Evolutionary conservation across 805 yeast genomes (phyloP), one percentile per base, ranked within the genome.

Genomic region (Limtongia smithiae): DNA sequence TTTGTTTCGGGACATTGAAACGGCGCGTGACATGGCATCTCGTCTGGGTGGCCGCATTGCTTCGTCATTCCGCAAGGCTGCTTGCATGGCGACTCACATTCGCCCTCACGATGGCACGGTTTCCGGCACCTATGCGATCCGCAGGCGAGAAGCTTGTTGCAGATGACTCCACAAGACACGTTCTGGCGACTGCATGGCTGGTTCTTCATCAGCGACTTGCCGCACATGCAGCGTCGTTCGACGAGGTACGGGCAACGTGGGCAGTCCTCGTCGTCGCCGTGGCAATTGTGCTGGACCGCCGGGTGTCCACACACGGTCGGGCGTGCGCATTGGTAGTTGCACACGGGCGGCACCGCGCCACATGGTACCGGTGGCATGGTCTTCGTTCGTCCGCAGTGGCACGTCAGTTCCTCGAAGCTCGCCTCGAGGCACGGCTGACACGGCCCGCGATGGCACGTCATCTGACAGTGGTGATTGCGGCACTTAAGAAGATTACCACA

Each of bases 41-140:
- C 69, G 66, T 94, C 85, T 40, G 65, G 61, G 67, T 89, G 97
- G 1, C 83, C 83, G 67, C 96, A 89, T 11, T 69, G 64, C 25
- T 51, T 56, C 54, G 80, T 71, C 32, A 68, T 63, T 12, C 75
- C 76, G 70, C 97, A 89, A 3, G 66, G 62, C 15, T 77, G 75
- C 18, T 70, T 71, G 68, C 97, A 89, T 8, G 69, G 70, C 7
- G 67, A 62, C 37, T 72, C 76, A 64, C 94, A 90, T 20, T 78
- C 76, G 0, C 81, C 83, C 1, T 70, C 69, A n/a, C 48, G 48
- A 60, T 81, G 88, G 62, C 97, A 79, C 44, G 71, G 65, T 54
- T 73, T 74, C 18, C 69, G 61, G 62, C 89, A 82, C 38, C 55
- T 60, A 58, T 79, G 85, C 32, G 67, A 58, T 33, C 85, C 82